Percentiles rank a stretch among this genome's conserved stretches.
phyloP scores from a whole-genome alignment of 2,329 filamentous ascomycete species.

The Aureobasidium sp. region DNA sequence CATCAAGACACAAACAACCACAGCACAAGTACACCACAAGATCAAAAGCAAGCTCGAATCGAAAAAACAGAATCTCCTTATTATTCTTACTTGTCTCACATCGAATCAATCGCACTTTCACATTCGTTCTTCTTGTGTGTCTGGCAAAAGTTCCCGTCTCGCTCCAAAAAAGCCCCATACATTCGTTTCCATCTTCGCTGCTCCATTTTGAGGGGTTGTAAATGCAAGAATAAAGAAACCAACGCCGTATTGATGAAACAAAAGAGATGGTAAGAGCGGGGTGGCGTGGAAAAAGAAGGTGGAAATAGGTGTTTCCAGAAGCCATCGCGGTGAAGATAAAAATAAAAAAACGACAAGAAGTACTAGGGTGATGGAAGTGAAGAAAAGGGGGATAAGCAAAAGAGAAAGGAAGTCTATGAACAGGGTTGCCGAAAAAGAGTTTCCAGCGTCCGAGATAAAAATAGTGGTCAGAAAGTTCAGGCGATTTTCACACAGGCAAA shows the following conservation, averaged over 20 bases:
- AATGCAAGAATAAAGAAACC: conserved; percentile 1
- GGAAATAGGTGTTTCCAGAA: not conserved
- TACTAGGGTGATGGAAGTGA: conserved; percentile 11
- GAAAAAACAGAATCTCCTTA: not conserved
- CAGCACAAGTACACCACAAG: not conserved
- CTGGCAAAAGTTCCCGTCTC: not conserved
- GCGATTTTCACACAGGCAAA: not conserved
- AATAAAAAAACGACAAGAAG: conserved; percentile 5
- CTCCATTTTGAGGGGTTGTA: conserved; percentile 3
- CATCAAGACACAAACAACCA: not conserved
- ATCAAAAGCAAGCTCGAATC: not conserved
- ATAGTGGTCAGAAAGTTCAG: not conserved
- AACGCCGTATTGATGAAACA: conserved; percentile 2
- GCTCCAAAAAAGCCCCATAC: not conserved
- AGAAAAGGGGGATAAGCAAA: not conserved
- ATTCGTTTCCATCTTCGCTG: conserved; percentile 3
- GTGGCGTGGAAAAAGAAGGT: not conserved
- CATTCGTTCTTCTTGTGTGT: not conserved
- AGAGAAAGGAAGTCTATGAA: conserved; percentile 10
- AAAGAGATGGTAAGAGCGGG: conserved; percentile 1
- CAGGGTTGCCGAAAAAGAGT: not conserved
- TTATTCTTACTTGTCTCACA: not conserved
- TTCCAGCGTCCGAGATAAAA: not conserved
- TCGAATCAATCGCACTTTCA: not conserved
- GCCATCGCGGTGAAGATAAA: not conserved